Base-by-base conservation (phyloP, 2,329 filamentous ascomycete species). In the Akanthomyces dipterigenus region DNA sequence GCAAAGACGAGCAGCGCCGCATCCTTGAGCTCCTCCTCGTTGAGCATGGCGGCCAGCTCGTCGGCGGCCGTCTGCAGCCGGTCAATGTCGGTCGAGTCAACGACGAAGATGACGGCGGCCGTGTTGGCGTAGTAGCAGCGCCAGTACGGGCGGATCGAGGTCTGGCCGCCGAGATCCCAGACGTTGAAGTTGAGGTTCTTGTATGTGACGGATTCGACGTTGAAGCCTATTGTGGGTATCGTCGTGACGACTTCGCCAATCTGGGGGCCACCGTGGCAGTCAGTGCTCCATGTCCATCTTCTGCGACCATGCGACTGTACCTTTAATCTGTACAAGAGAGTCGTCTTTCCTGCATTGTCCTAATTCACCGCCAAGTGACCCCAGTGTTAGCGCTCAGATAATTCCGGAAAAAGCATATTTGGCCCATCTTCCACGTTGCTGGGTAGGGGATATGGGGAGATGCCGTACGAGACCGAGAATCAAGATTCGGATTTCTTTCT, bases 81-180 rank as follows among this genome's bases (percentile, higher is more conserved):
- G 71, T 98, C 93, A 71, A 98, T 96, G 81, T 99, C 95, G 68
- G 95, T 99, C 46, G 90, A 95, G 75, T 99, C 95, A 72, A 99
- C 93, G 64, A 99, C 95, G 80, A 99, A 99, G 71, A 99, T 93
- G 67, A 99, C 95, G 20, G 95, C 95, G 34, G 95, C 93, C 0
- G 95, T 99, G 80, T 99, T 98, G 73, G 93, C 91, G 73, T 98
- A 99, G 82, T 99, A 99, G 80, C 95, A 99, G 75, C 95, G 86
- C 95, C 95, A 99, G 80, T 99, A 99, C 2, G 95, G 95, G 67
- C 95, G 86, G 74, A 99, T 99, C 67, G 90, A 96, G n/a, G 95
- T 99, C 81, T 99, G 95, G 43, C 95, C 95, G 71, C 95, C 93
- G 53, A 98, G 83, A 79, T 98, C 93, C 95, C 95, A 99, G 71